A percentile compares a stretch with the other conserved stretches of the same genome.
These are phyloP conservation scores for Cymbidium sinense DNA, from an alignment of 106 monocot species.

Conservation along the genomic window DNA sequence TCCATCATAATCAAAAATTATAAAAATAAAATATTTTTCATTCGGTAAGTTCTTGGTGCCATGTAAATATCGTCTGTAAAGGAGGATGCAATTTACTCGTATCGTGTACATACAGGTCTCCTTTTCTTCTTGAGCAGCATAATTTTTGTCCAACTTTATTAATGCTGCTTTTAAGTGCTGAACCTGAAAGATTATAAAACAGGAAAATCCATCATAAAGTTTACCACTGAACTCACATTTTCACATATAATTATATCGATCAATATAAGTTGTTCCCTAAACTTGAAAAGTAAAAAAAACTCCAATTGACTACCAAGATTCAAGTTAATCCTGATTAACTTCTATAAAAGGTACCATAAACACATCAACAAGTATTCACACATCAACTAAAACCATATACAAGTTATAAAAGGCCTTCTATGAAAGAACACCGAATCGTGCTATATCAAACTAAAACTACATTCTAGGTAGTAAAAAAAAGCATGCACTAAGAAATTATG, in stretches of 20 bases:
- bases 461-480: no score
- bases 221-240: not conserved
- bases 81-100: not conserved
- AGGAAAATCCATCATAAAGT: not conserved
- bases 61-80: not conserved
- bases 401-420: not conserved
- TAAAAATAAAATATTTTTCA: no score
- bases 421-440: no score
- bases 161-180: constrained; percentile 49
- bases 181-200: constrained; percentile 37
- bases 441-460: no score
- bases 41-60: not conserved
- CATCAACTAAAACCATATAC: not conserved
- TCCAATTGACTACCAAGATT: not conserved
- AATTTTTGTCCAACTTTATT: constrained; percentile 65
- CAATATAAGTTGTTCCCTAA: not conserved
- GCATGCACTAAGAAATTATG: no score
- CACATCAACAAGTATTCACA: not conserved
- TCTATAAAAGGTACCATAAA: not conserved
- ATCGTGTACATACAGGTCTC: constrained; percentile 52
- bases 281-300: not conserved
- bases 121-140: constrained; percentile 61
- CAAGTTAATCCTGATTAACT: not conserved
- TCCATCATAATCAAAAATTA: no score
- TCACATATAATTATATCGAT: not conserved